A percentile compares a stretch with the other conserved stretches of the same genome.
These are phyloP conservation scores for Euphorbia lathyris DNA, from an alignment of 345 rosid genomes.

Conservation along the genomic window DNA sequence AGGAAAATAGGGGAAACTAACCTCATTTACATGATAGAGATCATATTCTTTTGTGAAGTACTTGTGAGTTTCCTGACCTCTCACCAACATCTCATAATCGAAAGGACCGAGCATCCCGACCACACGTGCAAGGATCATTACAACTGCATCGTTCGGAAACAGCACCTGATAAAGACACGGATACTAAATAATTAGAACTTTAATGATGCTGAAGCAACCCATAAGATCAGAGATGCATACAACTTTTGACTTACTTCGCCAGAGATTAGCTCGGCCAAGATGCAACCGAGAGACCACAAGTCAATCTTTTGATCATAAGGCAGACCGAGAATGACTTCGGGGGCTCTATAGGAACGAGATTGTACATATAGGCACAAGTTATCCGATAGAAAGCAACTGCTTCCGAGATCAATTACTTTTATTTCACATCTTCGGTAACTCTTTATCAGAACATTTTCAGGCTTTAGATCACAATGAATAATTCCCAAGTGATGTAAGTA, in stretches of 20 bases:
- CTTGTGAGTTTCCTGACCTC: conserved; percentile 73
- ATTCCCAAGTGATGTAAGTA: conserved; percentile 82
- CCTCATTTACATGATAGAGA: conserved; percentile 70
- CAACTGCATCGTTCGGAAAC: conserved; percentile 76
- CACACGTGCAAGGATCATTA: conserved; percentile 76
- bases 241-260: conserved; percentile 60
- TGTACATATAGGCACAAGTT: conserved; percentile 81
- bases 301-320: conserved; percentile 89
- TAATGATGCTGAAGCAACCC: background rate
- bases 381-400: conserved; percentile 89
- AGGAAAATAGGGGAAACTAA: conserved; percentile 18
- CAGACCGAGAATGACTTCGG: conserved; percentile 92
- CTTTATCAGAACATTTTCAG: conserved; percentile 84
- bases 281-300: conserved; percentile 95
- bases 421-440: conserved; percentile 73
- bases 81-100: conserved; percentile 71
- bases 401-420: conserved; percentile 96
- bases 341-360: conserved; percentile 96
- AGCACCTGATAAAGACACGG: conserved; percentile 52
- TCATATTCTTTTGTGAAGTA: conserved; percentile 84
- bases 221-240: background rate
- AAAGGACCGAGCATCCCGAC: conserved; percentile 73
- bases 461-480: conserved; percentile 95
- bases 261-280: conserved; percentile 85
- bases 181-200: conserved; percentile 3